These are phyloP conservation scores for Polyporus tsugae DNA, from an alignment of 1,284 basidiomycete genomes.

Conservation along the genomic window DNA sequence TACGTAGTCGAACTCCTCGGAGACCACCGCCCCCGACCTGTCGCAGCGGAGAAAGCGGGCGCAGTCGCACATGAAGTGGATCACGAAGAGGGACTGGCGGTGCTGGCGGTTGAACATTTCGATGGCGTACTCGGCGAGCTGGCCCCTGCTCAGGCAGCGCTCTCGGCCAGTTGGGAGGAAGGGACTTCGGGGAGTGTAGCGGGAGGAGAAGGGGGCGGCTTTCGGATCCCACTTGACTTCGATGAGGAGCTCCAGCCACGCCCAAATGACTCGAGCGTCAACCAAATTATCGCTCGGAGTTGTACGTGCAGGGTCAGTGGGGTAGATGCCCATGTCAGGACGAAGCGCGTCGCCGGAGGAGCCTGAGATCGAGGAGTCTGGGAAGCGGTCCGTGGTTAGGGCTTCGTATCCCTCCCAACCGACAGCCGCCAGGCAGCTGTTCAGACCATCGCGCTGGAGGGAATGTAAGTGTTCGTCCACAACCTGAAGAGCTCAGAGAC, in stretches of 20 bases:
- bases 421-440: background rate
- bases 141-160: background rate
- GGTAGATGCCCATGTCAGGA: constrained; percentile 9
- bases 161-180: constrained; percentile 2
- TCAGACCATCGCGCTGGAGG: background rate
- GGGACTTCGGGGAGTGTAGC: background rate
- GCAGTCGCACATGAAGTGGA: background rate
- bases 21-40: constrained; percentile 6
- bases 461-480: background rate
- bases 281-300: background rate
- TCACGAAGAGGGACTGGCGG: constrained; percentile 12
- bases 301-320: background rate
- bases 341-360: background rate
- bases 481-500: background rate
- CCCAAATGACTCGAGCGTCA: background rate
- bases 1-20: constrained; percentile 16
- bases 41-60: constrained; percentile 11
- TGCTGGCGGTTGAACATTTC: constrained; percentile 9
- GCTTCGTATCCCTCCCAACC: constrained; percentile 4
- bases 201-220: background rate
- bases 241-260: constrained; percentile 3
- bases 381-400: background rate
- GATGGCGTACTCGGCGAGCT: constrained; percentile 1
- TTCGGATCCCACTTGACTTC: constrained; percentile 7
- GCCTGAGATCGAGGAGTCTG: background rate